A percentile compares a stretch with the other conserved stretches of the same genome.
phyloP scores from a whole-genome alignment of 108 stramenopile species.

The Mayamaea pseudoterrestris region DNA sequence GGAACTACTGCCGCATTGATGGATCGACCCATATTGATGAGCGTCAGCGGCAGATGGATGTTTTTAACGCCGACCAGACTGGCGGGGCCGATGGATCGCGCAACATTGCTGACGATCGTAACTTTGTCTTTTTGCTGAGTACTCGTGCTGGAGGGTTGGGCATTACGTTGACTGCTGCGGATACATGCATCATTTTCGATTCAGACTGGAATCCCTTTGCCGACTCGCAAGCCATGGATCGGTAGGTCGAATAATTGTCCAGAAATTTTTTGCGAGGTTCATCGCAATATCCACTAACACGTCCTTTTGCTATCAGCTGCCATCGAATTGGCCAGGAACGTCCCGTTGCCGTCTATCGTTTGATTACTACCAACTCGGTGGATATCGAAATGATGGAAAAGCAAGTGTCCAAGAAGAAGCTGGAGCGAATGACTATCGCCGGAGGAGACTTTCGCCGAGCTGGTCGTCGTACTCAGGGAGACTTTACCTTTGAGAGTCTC shows the following conservation, averaged over 20 bases:
- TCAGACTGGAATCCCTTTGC: slow-evolving; percentile 94
- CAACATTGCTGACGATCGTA: slow-evolving; percentile 59
- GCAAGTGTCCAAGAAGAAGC: slow-evolving; percentile 88
- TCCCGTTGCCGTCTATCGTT: slow-evolving; percentile 91
- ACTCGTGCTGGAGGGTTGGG: slow-evolving; percentile 96
- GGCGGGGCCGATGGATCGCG: slow-evolving; percentile 39
- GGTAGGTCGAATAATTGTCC: slow-evolving; percentile 23
- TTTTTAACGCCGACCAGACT: slow-evolving; percentile 84
- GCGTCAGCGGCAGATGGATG: slow-evolving; percentile 90
- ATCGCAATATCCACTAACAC: background rate
- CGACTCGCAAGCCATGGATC: slow-evolving; percentile 86
- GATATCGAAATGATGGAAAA: slow-evolving; percentile 99
- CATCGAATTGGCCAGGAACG: slow-evolving; percentile 89
- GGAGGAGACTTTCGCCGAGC: slow-evolving; percentile 93
- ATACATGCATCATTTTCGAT: slow-evolving; percentile 98
- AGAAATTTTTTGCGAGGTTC: background rate
- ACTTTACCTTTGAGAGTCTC: slow-evolving; percentile 61
- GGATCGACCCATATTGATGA: slow-evolving; percentile 93
- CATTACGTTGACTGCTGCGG: slow-evolving; percentile 88
- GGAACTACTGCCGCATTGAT: slow-evolving; percentile 92
- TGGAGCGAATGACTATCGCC: slow-evolving; percentile 93
- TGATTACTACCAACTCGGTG: slow-evolving; percentile 88
- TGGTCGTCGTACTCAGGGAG: slow-evolving; percentile 62
- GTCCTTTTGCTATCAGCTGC: background rate
- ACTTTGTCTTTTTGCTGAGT: slow-evolving; percentile 89